Evolutionary conservation across 192 early-diverging fungal genomes (phyloP), one percentile per base, ranked within the genome.

Genomic region (Linnemannia elongata): DNA sequence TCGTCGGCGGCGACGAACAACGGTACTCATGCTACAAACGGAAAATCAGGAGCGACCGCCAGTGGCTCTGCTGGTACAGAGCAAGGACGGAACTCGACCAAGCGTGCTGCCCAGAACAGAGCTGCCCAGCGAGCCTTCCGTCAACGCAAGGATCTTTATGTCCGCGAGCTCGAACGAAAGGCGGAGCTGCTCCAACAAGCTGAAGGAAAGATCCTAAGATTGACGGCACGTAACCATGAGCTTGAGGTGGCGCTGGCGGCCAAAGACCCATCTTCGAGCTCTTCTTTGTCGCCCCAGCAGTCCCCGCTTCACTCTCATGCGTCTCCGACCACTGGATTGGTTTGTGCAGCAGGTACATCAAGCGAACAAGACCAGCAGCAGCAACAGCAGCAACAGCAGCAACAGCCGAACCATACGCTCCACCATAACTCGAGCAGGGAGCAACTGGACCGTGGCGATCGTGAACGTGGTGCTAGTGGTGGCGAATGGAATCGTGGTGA

Each of bases 41-140:
- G 77, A 30, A 79, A 57, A 47, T 15, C 42, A 1, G 74, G 83
- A 63, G 76, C 66, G 33, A 33, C 76, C 30, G 30, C 75, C 57
- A 52, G 63, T 39, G 49, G 57, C 49, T 74, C 77, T 79, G 77
- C 75, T 74, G 75, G 75, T 49, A 27, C 78, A 77, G 79, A 80
- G 70, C 78, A 80, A 38, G 79, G 83, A 27, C 83, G 83, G 24
- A 86, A 86, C 47, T 83, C 91, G 20, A 89, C 92, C 42, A 97
- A 96, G 87, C 93, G 97, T 82, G 96, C 96, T 5, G 95, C 94
- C 17, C 97, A 98, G 83, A 98, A 98, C 87, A 93, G 97, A 24
- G 96, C 96, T 4, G 97, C 97, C 5, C 97, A 98, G 88, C 92
- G 96, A 3, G 96, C 97, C 8, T 98, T 98, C 88, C 94, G 97